Evolutionary conservation across 2,329 filamentous ascomycete genomes (phyloP).

Genomic region (Domatiomyces catenatus): DNA sequence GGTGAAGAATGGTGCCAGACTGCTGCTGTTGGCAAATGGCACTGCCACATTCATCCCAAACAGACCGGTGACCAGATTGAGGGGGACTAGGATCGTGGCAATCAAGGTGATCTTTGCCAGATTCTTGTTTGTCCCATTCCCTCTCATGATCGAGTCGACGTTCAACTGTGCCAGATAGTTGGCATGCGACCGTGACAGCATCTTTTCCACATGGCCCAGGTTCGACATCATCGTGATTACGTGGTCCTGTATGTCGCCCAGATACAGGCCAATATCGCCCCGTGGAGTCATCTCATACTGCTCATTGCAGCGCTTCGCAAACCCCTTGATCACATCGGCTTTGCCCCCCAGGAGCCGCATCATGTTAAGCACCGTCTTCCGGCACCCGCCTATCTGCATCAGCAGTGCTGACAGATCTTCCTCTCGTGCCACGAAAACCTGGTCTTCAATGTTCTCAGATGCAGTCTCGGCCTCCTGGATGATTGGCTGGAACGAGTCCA

Average conservation of each 20-base stretch:
- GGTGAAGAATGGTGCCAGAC: conserved; percentile 34
- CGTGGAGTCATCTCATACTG: conserved; percentile 89
- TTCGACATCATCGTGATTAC: conserved; percentile 99
- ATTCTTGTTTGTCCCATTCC: conserved; percentile 73
- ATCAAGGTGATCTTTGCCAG: conserved; percentile 91
- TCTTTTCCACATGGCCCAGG: conserved; percentile 90
- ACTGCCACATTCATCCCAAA: conserved; percentile 38
- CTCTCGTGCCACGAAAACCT: conserved; percentile 79
- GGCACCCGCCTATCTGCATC: conserved; percentile 71
- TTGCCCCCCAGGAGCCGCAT: conserved; percentile 90
- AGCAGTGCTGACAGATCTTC: conserved; percentile 82
- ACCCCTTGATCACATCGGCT: conserved; percentile 98
- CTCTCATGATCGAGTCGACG: conserved; percentile 78
- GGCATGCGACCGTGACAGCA: conserved; percentile 81
- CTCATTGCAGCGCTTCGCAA: conserved; percentile 95
- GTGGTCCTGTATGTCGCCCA: conserved; percentile 97
- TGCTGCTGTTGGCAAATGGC: conserved; percentile 24
- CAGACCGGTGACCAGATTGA: conserved; percentile 67
- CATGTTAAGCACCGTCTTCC: conserved; percentile 87
- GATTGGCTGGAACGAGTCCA: conserved; percentile 83
- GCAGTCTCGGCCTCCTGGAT: conserved; percentile 77
- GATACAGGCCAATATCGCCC: conserved; percentile 90
- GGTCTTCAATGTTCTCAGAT: conserved; percentile 85
- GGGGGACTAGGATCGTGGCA: conserved; percentile 85
- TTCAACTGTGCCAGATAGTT: conserved; percentile 93